These are phyloP conservation scores for Metroxylon sagu DNA, from an alignment of 176 grass and related monocot species.

Conservation along the genomic window DNA sequence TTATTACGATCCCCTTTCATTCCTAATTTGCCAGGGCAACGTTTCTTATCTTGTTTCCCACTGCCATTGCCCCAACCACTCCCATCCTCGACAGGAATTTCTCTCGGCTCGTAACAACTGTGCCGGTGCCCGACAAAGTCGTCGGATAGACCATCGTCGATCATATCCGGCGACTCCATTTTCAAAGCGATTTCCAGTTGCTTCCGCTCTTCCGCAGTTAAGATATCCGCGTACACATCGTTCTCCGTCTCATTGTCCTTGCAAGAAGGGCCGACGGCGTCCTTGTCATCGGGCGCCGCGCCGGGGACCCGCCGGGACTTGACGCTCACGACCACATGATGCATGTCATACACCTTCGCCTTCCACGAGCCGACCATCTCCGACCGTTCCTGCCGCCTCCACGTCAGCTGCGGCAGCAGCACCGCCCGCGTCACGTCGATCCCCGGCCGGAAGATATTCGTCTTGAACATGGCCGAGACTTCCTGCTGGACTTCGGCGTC, in stretches of 20 bases:
- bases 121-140: neutral
- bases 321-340: conserved; percentile 1
- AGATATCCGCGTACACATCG: neutral
- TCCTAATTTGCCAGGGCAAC: neutral
- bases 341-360: conserved; percentile 16
- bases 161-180: too few species aligned
- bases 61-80: neutral
- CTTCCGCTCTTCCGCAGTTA: too few species aligned
- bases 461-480: neutral
- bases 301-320: neutral
- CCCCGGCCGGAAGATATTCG: conserved; percentile 5
- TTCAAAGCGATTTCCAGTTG: too few species aligned
- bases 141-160: too few species aligned
- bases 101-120: conserved; percentile 1
- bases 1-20: too few species aligned
- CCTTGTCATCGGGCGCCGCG: neutral
- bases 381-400: conserved; percentile 7
- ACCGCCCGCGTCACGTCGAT: conserved; percentile 4
- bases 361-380: conserved; percentile 17
- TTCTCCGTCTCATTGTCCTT: neutral
- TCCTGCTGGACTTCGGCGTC: neutral
- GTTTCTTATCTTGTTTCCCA: neutral
- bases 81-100: neutral
- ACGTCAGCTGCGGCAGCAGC: neutral
- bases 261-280: neutral